These are phyloP conservation scores for Didymosphaeria variabile DNA, from an alignment of 2,329 filamentous ascomycete genomes.

Conservation along the genomic window DNA sequence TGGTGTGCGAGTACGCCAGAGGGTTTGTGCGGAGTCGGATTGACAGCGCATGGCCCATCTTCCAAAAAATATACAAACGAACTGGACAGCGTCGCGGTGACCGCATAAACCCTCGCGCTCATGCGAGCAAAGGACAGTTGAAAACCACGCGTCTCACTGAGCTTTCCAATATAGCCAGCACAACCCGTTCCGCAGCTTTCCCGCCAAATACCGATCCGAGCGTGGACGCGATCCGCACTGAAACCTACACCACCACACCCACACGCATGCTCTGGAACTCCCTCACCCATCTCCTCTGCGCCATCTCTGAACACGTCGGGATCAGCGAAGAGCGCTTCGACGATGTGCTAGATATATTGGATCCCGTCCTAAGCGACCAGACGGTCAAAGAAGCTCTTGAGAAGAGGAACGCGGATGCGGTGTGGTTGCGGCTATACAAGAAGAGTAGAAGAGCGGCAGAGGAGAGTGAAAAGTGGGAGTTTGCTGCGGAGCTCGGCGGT, in stretches of 20 bases:
- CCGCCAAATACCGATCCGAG: neutral
- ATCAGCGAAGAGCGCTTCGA: constrained; percentile 77
- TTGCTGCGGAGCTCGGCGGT: neutral
- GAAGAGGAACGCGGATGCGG: constrained; percentile 74
- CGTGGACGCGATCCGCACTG: constrained; percentile 17
- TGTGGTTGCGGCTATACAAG: constrained; percentile 68
- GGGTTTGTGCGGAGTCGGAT: constrained; percentile 83
- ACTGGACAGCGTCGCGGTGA: constrained; percentile 22
- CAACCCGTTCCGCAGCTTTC: neutral
- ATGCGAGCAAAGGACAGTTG: neutral
- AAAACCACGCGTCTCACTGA: constrained; percentile 10
- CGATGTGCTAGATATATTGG: constrained; percentile 71
- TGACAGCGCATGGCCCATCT: constrained; percentile 73
- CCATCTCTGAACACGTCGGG: constrained; percentile 69
- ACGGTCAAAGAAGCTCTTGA: constrained; percentile 68
- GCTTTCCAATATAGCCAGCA: constrained; percentile 4
- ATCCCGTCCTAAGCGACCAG: constrained; percentile 47
- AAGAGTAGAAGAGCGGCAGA: constrained; percentile 19
- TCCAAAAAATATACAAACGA: constrained; percentile 48
- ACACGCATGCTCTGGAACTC: constrained; percentile 72
- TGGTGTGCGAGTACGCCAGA: constrained; percentile 76
- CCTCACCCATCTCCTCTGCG: constrained; percentile 65
- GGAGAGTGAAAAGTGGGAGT: neutral
- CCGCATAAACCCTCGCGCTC: neutral
- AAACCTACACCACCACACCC: constrained; percentile 63